phyloP scores from a whole-genome alignment of 2,329 filamentous ascomycete genomes.

The Cladorrhinum sp. region DNA sequence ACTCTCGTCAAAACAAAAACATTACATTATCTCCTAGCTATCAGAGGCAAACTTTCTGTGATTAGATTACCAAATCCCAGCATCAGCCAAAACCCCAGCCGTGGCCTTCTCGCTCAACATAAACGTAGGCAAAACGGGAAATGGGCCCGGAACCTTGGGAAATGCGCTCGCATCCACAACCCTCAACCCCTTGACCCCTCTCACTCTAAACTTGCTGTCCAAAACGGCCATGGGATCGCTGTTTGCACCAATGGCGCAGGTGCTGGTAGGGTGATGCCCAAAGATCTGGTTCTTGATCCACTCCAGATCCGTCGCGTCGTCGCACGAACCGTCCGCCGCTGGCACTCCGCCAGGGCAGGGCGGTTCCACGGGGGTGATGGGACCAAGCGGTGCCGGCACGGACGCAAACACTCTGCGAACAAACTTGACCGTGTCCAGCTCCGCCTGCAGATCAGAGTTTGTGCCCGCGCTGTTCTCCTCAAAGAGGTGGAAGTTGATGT shows the following conservation, averaged over 20 bases:
- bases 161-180: conserved; percentile 62
- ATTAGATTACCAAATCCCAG: conserved; percentile 20
- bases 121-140: conserved; percentile 50
- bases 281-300: conserved; percentile 44
- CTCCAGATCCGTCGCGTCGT: conserved; percentile 38
- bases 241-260: conserved; percentile 54
- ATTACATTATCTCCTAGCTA: neutral
- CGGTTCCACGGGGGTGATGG: conserved; percentile 25
- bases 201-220: conserved; percentile 55
- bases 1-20: neutral
- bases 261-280: conserved; percentile 57
- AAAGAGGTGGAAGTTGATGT: conserved; percentile 51
- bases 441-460: conserved; percentile 21
- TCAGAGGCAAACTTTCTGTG: neutral
- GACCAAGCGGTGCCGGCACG: conserved; percentile 22
- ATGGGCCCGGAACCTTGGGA: conserved; percentile 43
- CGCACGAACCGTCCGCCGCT: conserved; percentile 21
- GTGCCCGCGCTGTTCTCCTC: conserved; percentile 11
- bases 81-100: conserved; percentile 43
- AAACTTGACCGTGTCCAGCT: conserved; percentile 22
- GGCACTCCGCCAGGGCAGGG: conserved; percentile 16
- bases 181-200: conserved; percentile 51
- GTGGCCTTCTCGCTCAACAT: conserved; percentile 60
- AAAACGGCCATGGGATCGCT: conserved; percentile 55
- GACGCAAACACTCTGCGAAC: conserved; percentile 20